Evolutionary conservation across 2,329 filamentous ascomycete genomes (phyloP), one percentile per base, ranked within the genome.

Genomic region (Colletotrichum brevisporum): DNA sequence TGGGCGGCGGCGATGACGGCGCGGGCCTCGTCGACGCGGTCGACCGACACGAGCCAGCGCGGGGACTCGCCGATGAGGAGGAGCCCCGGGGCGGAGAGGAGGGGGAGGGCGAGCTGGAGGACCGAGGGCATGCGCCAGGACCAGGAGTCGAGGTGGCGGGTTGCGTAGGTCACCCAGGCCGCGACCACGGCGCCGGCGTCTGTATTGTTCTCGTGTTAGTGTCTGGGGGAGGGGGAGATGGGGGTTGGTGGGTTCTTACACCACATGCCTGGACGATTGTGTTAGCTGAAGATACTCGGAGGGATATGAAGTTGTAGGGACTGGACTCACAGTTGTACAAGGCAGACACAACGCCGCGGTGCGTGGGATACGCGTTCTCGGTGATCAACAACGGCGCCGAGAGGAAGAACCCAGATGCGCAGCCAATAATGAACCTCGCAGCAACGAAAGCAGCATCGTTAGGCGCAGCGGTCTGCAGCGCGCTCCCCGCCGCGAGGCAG

Each of bases 41-140:
- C 74, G 8, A 61, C 63, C 0, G 72, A 77, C 39, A 77, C 73
- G 18, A 78, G 71, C 31, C 52, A 36, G 6, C 52, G 15, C 13
- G 76, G 75, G 15, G 76, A 77, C 69, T 77, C 76, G 39, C 73
- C 74, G 31, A 77, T 73, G 31, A 75, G 66, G 68, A 75, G 72
- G 48, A 76, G 72, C 53, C 71, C 73, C 26, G 70, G 67, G 24
- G 75, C 63, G 62, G 75, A 73, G 54, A 84, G 69, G 18, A 81
- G 60, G 2, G 83, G 83, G 82, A 63, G 79, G 18, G 77, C 80
- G 67, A 83, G 80, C 70, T 87, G 85, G 2, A 88, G 73, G 3
- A 85, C 75, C 39, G 68, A 70, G 27, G 68, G 68, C 21, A 70
- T 58, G 6, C 64, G 36, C 68, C 68, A 70, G 15, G 63, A 55